phyloP scores from a whole-genome alignment of 495 filamentous ascomycete genomes.

The Bacidia gigantensis region DNA sequence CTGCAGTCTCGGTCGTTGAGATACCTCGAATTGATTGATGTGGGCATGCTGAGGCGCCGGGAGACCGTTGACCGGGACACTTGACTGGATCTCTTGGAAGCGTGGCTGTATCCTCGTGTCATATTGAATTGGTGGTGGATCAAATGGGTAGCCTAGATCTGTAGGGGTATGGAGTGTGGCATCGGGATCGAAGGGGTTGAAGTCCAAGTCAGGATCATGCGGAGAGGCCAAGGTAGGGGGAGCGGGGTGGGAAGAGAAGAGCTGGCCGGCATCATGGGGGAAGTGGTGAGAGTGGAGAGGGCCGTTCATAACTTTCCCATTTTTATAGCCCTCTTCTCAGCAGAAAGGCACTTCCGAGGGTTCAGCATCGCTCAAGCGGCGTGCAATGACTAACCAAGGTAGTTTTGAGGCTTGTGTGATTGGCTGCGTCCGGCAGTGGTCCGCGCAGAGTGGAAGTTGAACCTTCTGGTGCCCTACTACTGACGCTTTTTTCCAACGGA shows the following conservation, averaged over 20 bases:
- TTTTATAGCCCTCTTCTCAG: not conserved
- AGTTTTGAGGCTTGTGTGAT: too few relatives aligned
- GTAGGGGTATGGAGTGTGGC: constrained; percentile 24
- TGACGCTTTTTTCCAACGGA: too few relatives aligned
- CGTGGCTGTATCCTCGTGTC: constrained; percentile 9
- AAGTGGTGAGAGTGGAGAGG: constrained; percentile 15
- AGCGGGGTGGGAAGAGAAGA: constrained; percentile 13
- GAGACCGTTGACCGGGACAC: constrained; percentile 17
- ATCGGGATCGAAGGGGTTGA: constrained; percentile 25
- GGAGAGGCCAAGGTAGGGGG: constrained; percentile 26
- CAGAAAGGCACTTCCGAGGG: not conserved
- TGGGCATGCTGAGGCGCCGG: constrained; percentile 9
- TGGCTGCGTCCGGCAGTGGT: too few relatives aligned
- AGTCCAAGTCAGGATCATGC: constrained; percentile 24
- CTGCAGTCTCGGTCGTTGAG: constrained; percentile 17
- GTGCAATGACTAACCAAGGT: too few relatives aligned
- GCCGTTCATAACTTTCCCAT: constrained; percentile 9
- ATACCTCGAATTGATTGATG: constrained; percentile 28
- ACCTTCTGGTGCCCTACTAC: too few relatives aligned
- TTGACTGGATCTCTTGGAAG: constrained; percentile 19
- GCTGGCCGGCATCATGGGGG: not conserved
- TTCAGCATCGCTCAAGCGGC: not conserved
- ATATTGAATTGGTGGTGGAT: constrained; percentile 22
- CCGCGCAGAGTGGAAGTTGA: too few relatives aligned
- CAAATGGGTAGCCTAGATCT: constrained; percentile 20